phyloP scores from a whole-genome alignment of 1,284 basidiomycete species.

The Heterobasidion parviporum region DNA sequence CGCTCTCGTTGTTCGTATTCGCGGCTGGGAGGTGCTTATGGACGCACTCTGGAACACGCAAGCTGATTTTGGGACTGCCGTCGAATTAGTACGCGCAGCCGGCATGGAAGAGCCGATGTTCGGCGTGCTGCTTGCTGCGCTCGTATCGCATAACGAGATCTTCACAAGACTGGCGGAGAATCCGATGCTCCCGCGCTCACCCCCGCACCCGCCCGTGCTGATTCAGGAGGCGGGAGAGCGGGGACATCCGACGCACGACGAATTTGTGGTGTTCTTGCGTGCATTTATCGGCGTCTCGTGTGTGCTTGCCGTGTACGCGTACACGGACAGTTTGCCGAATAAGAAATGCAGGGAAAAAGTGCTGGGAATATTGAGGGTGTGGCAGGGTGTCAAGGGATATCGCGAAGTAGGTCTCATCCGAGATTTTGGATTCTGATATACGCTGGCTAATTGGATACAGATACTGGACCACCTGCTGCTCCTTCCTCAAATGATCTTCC shows the following conservation, averaged over 20 bases:
- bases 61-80: conserved; percentile 40
- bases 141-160: conserved; percentile 49
- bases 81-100: conserved; percentile 46
- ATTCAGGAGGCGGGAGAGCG: conserved; percentile 8
- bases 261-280: conserved; percentile 55
- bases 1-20: conserved; percentile 39
- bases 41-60: conserved; percentile 46
- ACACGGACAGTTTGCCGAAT: conserved; percentile 69
- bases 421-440: not conserved
- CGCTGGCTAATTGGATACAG: conserved; percentile 23
- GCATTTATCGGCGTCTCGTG: conserved; percentile 59
- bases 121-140: conserved; percentile 62
- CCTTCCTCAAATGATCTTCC: conserved; percentile 52
- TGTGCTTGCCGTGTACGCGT: conserved; percentile 69
- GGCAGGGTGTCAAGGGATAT: conserved; percentile 63
- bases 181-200: conserved; percentile 28
- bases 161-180: conserved; percentile 35
- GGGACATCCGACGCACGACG: conserved; percentile 32
- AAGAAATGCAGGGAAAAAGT: conserved; percentile 53
- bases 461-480: conserved; percentile 60
- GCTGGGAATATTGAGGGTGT: conserved; percentile 53
- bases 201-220: conserved; percentile 21
- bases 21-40: conserved; percentile 53
- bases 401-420: conserved; percentile 36
- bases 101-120: conserved; percentile 55